phyloP scores from a whole-genome alignment of 768 basidiomycete species.

The Tricholoma bakamatsutake region DNA sequence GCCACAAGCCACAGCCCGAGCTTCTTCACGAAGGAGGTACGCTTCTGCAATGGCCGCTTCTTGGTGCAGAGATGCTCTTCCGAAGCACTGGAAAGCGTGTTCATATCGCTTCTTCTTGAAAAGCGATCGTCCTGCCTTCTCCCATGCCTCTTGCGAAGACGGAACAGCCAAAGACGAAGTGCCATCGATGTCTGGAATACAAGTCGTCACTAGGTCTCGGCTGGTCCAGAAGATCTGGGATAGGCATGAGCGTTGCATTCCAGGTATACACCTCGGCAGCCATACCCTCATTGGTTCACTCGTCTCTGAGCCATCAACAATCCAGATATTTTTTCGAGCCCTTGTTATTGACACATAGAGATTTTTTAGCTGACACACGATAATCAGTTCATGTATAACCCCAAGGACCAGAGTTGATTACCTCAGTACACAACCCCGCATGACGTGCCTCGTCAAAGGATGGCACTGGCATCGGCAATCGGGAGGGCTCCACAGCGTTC shows the following conservation, averaged over 20 bases:
- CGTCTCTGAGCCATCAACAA: conserved; percentile 56
- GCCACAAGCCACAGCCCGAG: conserved; percentile 26
- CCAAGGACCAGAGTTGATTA: not conserved
- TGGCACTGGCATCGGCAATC: conserved; percentile 27
- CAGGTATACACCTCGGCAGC: not conserved
- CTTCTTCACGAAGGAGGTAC: conserved; percentile 48
- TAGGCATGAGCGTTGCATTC: not conserved
- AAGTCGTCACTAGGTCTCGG: conserved; percentile 39
- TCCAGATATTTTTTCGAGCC: conserved; percentile 65
- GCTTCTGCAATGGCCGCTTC: conserved; percentile 45
- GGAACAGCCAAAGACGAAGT: conserved; percentile 39
- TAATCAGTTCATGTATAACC: not conserved
- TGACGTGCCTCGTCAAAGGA: conserved; percentile 46
- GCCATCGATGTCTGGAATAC: conserved; percentile 38
- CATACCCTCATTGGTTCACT: conserved; percentile 55
- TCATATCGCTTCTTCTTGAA: conserved; percentile 39
- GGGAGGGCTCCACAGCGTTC: conserved; percentile 24
- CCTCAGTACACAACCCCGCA: conserved; percentile 53
- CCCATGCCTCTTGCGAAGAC: conserved; percentile 41
- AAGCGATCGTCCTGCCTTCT: conserved; percentile 24
- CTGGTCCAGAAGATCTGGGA: conserved; percentile 47
- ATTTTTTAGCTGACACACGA: conserved; percentile 46
- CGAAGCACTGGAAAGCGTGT: conserved; percentile 51
- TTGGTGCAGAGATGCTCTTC: conserved; percentile 35
- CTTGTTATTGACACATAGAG: conserved; percentile 69